These are phyloP conservation scores for Chaetomium sp. DNA, from an alignment of 2,329 filamentous ascomycete species.

Conservation along the genomic window DNA sequence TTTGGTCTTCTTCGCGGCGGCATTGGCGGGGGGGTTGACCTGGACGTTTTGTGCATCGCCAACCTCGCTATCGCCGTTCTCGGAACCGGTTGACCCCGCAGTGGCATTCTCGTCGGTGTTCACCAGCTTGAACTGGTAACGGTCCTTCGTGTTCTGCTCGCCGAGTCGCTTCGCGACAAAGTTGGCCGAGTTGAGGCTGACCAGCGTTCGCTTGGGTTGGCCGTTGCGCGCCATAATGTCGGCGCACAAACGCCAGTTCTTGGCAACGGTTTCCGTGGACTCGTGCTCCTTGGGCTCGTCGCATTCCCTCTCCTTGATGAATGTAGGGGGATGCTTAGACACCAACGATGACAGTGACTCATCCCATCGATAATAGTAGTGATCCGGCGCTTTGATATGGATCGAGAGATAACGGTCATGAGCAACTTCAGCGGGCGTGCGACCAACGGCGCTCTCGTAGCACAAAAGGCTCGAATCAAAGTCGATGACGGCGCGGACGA, in stretches of 20 bases:
- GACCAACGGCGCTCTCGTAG: slow-evolving; percentile 75
- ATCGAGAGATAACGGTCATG: slow-evolving; percentile 54
- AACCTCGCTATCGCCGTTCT: neutral
- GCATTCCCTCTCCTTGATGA: slow-evolving; percentile 33
- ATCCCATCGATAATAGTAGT: neutral
- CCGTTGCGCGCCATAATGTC: slow-evolving; percentile 27
- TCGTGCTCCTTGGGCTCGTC: slow-evolving; percentile 27
- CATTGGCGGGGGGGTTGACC: neutral
- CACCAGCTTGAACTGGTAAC: slow-evolving; percentile 26
- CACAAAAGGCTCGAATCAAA: slow-evolving; percentile 61
- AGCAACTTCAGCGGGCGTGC: slow-evolving; percentile 70
- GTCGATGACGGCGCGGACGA: slow-evolving; percentile 53
- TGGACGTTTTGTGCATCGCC: neutral
- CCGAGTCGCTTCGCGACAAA: slow-evolving; percentile 39
- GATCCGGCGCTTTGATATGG: neutral
- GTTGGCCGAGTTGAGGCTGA: slow-evolving; percentile 59
- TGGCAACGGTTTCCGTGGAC: slow-evolving; percentile 13
- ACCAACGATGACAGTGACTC: slow-evolving; percentile 5
- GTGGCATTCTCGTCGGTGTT: slow-evolving; percentile 18
- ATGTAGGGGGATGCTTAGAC: neutral
- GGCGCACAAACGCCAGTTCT: slow-evolving; percentile 32
- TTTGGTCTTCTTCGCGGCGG: neutral
- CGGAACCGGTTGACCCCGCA: neutral
- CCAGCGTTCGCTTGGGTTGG: slow-evolving; percentile 48
- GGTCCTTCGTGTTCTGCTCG: slow-evolving; percentile 25